Conservation (phyloP, 257 asterid species). For the Penstemon barbatus region DNA sequence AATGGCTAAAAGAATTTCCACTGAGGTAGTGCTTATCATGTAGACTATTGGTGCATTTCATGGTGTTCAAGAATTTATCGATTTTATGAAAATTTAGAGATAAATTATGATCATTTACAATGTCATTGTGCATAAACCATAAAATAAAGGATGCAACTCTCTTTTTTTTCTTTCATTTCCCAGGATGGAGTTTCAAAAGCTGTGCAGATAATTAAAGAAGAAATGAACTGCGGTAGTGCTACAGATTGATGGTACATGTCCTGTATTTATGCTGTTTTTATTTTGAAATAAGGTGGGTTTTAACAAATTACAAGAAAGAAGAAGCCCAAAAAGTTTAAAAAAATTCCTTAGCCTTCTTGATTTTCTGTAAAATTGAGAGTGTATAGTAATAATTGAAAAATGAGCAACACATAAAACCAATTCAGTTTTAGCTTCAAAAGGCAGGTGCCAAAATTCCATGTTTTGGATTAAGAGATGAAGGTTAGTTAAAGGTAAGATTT, state of each 20-base stretch:
- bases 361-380: no score
- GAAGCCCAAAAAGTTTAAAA: no score
- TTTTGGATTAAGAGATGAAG: no score
- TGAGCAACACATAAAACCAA: no score
- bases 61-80: no score
- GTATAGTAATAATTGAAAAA: no score
- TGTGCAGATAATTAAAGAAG: constrained; percentile 58
- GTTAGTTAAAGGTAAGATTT: no score
- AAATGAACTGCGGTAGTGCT: constrained; percentile 29
- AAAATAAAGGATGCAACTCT: constrained; percentile 10
- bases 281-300: neutral
- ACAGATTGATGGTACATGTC: constrained; percentile 7
- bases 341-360: no score
- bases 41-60: neutral
- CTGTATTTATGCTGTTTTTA: no score
- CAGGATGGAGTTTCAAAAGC: constrained; percentile 90
- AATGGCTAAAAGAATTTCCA: constrained; percentile 55
- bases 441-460: no score
- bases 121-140: neutral
- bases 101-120: neutral
- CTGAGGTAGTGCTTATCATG: constrained; percentile 55
- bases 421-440: no score
- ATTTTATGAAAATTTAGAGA: neutral
- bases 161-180: constrained; percentile 21
- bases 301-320: neutral